Conservation (phyloP, 148 eudicot genomes). For the Chenopodium quinoa region DNA sequence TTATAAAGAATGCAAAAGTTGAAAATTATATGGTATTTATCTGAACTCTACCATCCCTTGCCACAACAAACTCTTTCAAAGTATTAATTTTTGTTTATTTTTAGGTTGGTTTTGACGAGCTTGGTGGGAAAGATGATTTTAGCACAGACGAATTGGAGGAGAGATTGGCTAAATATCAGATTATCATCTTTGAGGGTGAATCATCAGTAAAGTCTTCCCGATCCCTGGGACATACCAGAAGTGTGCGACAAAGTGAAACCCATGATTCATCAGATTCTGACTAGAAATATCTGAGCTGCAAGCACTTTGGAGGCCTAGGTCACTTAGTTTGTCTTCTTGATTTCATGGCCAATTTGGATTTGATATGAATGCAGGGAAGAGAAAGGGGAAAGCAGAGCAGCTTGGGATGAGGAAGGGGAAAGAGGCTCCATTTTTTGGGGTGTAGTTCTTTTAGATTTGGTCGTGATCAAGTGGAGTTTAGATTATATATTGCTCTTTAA, state of each 20-base stretch:
- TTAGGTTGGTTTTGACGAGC: conserved; percentile 95
- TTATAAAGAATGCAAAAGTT: conserved; percentile 85
- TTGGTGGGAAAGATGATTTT: conserved; percentile 82
- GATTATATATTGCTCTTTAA: not conserved
- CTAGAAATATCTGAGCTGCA: conserved; percentile 22
- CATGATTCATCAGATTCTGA: conserved; percentile 77
- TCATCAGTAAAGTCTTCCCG: conserved; percentile 59
- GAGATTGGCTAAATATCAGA: conserved; percentile 75
- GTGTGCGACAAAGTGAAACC: conserved; percentile 64
- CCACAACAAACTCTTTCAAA: not conserved
- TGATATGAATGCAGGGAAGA: not conserved
- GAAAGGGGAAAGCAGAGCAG: not conserved
- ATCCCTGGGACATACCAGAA: conserved; percentile 52
- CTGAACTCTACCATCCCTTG: not conserved
- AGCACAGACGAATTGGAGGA: conserved; percentile 89
- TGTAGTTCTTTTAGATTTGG: not conserved
- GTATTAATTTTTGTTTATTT: conserved; percentile 1
- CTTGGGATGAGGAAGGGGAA: not conserved
- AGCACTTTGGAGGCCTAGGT: conserved; percentile 8
- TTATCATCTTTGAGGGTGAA: conserved; percentile 78
- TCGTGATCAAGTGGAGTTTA: not conserved
- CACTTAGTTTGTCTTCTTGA: not conserved
- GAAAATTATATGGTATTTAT: conserved; percentile 84
- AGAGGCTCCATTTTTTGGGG: not conserved
- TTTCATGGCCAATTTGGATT: not conserved